phyloP scores from a whole-genome alignment of 306 rosid species.

The Pachyrhizus erosus region DNA sequence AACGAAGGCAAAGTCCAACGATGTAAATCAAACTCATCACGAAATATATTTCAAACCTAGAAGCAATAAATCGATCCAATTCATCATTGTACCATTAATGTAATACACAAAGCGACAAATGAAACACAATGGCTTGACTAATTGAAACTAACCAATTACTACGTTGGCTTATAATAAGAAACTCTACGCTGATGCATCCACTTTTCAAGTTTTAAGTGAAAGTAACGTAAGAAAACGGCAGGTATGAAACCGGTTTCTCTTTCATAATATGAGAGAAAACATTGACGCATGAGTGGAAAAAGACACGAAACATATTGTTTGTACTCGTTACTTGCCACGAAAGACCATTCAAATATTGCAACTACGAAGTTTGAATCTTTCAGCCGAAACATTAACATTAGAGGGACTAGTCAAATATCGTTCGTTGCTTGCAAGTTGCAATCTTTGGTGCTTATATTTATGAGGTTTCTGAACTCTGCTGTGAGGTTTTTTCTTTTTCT shows the following conservation, averaged over 20 bases:
- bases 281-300: constrained; percentile 14
- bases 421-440: not conserved
- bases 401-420: constrained; percentile 21
- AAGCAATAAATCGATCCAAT: not conserved
- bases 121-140: not conserved
- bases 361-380: constrained; percentile 36
- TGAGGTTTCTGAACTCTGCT: not conserved
- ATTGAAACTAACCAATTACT: not conserved
- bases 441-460: not conserved
- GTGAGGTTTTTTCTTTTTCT: not conserved
- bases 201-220: not conserved
- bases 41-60: not conserved
- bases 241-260: constrained; percentile 18
- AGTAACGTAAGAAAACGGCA: not conserved
- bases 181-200: not conserved
- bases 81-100: not conserved
- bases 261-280: constrained; percentile 8
- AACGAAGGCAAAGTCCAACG: constrained; percentile 19
- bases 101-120: not conserved
- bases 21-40: not conserved
- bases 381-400: constrained; percentile 23
- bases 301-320: not conserved
- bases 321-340: not conserved
- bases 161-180: not conserved
- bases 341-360: constrained; percentile 33